Conservation (phyloP, 2,329 filamentous ascomycete species). For the Fusarium abutilonis region DNA sequence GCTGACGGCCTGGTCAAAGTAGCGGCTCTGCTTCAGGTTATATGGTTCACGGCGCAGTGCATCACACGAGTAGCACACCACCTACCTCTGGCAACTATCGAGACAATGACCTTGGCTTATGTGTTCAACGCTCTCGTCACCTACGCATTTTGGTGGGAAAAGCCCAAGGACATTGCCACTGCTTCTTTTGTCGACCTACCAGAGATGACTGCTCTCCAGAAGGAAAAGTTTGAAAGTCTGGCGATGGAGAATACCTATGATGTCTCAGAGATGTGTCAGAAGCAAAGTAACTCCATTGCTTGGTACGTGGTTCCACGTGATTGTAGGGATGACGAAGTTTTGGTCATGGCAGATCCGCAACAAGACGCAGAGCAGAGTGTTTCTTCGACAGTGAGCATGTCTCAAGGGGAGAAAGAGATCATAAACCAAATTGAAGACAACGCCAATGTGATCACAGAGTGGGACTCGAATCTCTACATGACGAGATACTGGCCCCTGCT, state of each 20-base stretch:
- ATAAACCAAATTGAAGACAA: not conserved
- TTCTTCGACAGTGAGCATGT: not conserved
- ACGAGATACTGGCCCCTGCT: constrained; percentile 27
- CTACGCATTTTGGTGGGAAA: constrained; percentile 20
- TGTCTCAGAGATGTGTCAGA: not conserved
- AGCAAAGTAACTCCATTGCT: constrained; percentile 7
- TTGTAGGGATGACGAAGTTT: constrained; percentile 12
- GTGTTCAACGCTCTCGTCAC: constrained; percentile 14
- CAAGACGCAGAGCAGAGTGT: not conserved
- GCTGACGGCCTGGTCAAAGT: constrained; percentile 11
- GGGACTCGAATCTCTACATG: constrained; percentile 21
- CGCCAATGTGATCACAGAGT: constrained; percentile 10
- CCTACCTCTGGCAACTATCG: constrained; percentile 11
- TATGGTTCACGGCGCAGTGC: constrained; percentile 13
- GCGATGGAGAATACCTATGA: constrained; percentile 19
- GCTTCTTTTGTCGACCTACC: constrained; percentile 6
- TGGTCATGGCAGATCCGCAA: constrained; percentile 5
- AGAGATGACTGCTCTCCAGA: constrained; percentile 8
- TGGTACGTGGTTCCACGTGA: constrained; percentile 22
- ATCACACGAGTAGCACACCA: constrained; percentile 6
- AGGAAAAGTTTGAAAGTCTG: constrained; percentile 7
- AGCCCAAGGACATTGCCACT: constrained; percentile 17
- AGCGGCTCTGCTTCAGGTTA: constrained; percentile 11
- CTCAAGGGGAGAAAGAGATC: not conserved
- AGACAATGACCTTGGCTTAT: constrained; percentile 18